A percentile compares a stretch with the other conserved stretches of the same genome.
Conservation (phyloP, 208 protist genomes). For the Crithidia expoeki region DNA sequence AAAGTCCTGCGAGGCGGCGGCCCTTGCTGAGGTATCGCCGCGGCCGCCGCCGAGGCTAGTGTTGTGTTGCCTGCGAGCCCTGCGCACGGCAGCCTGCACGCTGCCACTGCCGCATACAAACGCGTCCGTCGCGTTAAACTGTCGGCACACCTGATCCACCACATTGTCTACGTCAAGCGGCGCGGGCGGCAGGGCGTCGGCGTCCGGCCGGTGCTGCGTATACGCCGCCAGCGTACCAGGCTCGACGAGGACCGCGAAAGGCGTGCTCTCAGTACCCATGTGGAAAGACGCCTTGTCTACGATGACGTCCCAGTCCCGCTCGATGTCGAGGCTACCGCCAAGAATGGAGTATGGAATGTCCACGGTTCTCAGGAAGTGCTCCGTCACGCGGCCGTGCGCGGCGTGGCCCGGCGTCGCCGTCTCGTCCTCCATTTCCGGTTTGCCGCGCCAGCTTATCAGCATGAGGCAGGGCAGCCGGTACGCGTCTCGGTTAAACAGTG, state of each 20-base stretch:
- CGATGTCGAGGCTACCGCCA: constrained; percentile 49
- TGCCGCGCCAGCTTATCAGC: constrained; percentile 82
- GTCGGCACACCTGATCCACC: constrained; percentile 71
- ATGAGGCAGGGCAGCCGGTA: constrained; percentile 83
- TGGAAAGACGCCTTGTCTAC: constrained; percentile 68
- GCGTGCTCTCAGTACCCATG: constrained; percentile 49
- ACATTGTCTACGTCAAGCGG: constrained; percentile 62
- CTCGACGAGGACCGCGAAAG: constrained; percentile 82
- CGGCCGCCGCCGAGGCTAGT: too few species aligned
- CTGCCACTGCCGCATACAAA: constrained; percentile 76
- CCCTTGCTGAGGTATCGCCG: neutral
- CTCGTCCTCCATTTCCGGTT: constrained; percentile 45
- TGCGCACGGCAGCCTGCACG: constrained; percentile 31
- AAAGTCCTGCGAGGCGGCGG: constrained; percentile 62
- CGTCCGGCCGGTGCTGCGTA: constrained; percentile 26
- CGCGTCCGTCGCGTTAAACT: constrained; percentile 56
- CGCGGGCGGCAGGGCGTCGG: constrained; percentile 34
- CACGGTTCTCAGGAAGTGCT: constrained; percentile 50
- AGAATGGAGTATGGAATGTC: constrained; percentile 71
- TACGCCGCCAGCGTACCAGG: constrained; percentile 53
- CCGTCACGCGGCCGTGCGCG: constrained; percentile 65
- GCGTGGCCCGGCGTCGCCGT: constrained; percentile 78
- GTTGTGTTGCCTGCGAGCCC: neutral
- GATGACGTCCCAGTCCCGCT: constrained; percentile 44
- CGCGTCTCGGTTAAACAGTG: constrained; percentile 63